Percentiles rank a stretch among this genome's conserved stretches.
phyloP scores from a whole-genome alignment of 106 monocot genomes.

The Iris macrosiphon region DNA sequence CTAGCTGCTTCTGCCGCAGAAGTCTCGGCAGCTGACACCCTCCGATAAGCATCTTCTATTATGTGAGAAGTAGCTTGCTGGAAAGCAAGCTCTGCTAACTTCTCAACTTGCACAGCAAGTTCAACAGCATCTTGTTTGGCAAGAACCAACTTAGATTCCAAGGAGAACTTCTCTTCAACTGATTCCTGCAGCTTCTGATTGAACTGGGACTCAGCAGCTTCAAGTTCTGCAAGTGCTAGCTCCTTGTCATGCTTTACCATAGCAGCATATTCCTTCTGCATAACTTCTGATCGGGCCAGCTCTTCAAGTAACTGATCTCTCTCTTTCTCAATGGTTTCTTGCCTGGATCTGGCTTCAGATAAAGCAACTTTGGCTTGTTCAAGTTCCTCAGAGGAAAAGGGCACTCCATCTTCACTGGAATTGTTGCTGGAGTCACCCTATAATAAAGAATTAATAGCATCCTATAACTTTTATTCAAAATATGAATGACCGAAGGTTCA shows the following conservation, averaged over 20 bases:
- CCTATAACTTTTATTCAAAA: background rate
- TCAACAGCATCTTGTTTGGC: constrained; percentile 37
- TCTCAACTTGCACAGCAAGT: constrained; percentile 32
- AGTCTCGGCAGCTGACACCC: constrained; percentile 29
- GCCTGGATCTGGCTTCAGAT: constrained; percentile 14
- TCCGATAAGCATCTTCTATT: constrained; percentile 21
- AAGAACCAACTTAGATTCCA: constrained; percentile 27
- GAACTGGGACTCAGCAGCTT: constrained; percentile 26
- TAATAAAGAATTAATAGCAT: constrained; percentile 1
- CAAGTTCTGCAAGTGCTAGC: constrained; percentile 21
- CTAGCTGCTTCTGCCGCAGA: constrained; percentile 24
- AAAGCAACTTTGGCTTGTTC: constrained; percentile 4
- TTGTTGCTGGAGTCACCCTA: constrained; percentile 8
- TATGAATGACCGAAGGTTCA: background rate
- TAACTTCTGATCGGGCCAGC: constrained; percentile 21
- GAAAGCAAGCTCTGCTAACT: constrained; percentile 26
- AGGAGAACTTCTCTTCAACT: constrained; percentile 13
- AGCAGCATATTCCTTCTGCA: constrained; percentile 17
- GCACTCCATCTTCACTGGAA: constrained; percentile 5
- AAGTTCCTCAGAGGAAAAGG: constrained; percentile 2
- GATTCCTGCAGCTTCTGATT: constrained; percentile 19
- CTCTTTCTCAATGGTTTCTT: constrained; percentile 15
- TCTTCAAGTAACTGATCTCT: constrained; percentile 24
- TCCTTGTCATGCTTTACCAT: constrained; percentile 30
- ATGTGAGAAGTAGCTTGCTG: constrained; percentile 29